phyloP scores from a whole-genome alignment of 305 asterid species.

The Rubia balearica region DNA sequence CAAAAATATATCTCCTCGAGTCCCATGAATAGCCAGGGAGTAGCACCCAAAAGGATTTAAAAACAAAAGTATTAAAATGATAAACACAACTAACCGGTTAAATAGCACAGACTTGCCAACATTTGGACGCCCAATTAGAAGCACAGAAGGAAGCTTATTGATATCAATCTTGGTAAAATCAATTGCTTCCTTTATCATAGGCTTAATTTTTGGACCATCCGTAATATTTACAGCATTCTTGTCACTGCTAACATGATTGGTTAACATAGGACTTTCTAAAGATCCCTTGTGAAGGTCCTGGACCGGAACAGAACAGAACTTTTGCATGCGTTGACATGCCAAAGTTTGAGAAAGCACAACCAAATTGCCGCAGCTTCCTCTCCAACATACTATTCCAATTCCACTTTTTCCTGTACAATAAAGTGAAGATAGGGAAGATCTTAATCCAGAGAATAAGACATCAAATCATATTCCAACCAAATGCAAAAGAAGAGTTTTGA shows the following conservation, averaged over 20 bases:
- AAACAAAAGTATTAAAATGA: conserved; percentile 10
- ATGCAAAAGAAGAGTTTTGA: not conserved
- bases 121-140: conserved; percentile 86
- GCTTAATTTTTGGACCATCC: conserved; percentile 26
- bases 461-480: not conserved
- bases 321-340: not conserved
- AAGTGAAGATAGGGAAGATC: not conserved
- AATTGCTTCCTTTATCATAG: conserved; percentile 31
- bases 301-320: conserved; percentile 34
- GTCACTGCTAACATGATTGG: conserved; percentile 24
- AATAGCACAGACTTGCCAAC: conserved; percentile 94
- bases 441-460: not conserved
- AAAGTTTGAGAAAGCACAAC: conserved; percentile 3
- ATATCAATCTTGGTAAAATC: conserved; percentile 72
- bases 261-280: conserved; percentile 26
- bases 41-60: too few relatives aligned
- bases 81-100: conserved; percentile 57
- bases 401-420: not conserved
- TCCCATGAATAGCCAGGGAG: not conserved
- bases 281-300: conserved; percentile 26
- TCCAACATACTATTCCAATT: not conserved
- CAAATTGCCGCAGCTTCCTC: conserved; percentile 3
- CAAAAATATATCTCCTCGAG: not conserved
- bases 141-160: conserved; percentile 68
- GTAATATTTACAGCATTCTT: conserved; percentile 23